Conservation (phyloP, 2,329 filamentous ascomycete species). For the Fusarium subtropicale region DNA sequence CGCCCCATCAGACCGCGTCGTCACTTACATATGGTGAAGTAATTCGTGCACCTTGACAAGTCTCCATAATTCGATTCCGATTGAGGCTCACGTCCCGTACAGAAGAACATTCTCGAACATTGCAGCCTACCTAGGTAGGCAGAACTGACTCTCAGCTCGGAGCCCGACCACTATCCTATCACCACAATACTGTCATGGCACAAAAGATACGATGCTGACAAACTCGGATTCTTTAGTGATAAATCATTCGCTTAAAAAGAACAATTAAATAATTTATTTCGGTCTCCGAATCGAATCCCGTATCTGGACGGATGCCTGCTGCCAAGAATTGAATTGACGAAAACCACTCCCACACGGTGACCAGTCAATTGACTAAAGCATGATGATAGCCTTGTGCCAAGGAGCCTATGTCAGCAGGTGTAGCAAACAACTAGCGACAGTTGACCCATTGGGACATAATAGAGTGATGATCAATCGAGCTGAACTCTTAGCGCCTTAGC, state of each 20-base stretch:
- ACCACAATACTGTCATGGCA: neutral
- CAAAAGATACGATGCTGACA: neutral
- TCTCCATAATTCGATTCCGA: too few species aligned
- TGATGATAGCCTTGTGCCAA: neutral
- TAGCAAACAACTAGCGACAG: neutral
- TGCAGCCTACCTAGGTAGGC: too few species aligned
- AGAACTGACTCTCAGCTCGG: neutral
- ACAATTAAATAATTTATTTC: neutral
- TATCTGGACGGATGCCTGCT: neutral
- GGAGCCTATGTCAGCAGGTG: neutral
- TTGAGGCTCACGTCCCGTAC: too few species aligned
- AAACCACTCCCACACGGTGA: too few species aligned
- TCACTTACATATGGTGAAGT: too few species aligned
- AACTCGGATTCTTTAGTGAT: fast-evolving
- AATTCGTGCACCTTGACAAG: too few species aligned
- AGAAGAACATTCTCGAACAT: neutral
- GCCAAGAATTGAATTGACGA: neutral
- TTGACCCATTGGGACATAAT: neutral
- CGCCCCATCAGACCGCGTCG: too few species aligned
- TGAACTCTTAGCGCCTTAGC: neutral
- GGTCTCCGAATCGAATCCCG: neutral
- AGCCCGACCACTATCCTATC: neutral
- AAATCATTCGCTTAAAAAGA: neutral
- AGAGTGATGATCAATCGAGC: neutral
- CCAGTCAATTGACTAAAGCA: neutral